Conservation (phyloP, 2,329 filamentous ascomycete species). For the Fusarium lateritium region DNA sequence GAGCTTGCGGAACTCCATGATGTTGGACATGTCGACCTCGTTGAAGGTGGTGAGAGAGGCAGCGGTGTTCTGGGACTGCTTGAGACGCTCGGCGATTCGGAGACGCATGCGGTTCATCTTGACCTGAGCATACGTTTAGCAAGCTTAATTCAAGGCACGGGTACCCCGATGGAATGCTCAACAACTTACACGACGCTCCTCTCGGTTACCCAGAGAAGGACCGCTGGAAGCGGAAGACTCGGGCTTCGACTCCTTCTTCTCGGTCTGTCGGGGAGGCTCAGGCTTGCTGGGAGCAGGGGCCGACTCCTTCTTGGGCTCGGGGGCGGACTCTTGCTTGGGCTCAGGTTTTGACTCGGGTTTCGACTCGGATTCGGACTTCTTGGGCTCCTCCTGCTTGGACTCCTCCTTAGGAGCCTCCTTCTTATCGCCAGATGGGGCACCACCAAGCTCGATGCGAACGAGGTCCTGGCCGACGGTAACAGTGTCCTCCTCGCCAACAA, state of each 20-base stretch:
- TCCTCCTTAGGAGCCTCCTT: conserved; percentile 53
- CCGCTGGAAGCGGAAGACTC: conserved; percentile 46
- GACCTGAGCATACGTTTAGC: conserved; percentile 69
- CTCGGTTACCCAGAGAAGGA: conserved; percentile 76
- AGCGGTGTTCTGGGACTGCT: conserved; percentile 99
- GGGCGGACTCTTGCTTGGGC: conserved; percentile 48
- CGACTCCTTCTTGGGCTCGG: conserved; percentile 55
- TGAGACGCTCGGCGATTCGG: conserved; percentile 95
- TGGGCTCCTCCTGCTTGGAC: conserved; percentile 57
- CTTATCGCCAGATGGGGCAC: conserved; percentile 60
- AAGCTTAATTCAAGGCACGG: not conserved
- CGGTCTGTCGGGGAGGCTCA: conserved; percentile 39
- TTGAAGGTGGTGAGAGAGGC: conserved; percentile 99
- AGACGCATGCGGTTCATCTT: conserved; percentile 99
- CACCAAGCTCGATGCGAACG: conserved; percentile 86
- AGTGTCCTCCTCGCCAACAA: conserved; percentile 94
- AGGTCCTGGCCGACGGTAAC: conserved; percentile 95
- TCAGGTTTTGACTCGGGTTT: conserved; percentile 56
- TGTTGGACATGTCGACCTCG: conserved; percentile 97
- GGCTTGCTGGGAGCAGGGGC: conserved; percentile 47
- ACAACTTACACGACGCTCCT: conserved; percentile 85
- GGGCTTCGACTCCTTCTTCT: conserved; percentile 49
- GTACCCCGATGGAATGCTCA: not conserved
- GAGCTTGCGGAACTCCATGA: conserved; percentile 96
- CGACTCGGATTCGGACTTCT: conserved; percentile 55